Evolutionary conservation across 2,329 filamentous ascomycete genomes (phyloP), one percentile per base, ranked within the genome.

Genomic region (Apiospora pterosperma): DNA sequence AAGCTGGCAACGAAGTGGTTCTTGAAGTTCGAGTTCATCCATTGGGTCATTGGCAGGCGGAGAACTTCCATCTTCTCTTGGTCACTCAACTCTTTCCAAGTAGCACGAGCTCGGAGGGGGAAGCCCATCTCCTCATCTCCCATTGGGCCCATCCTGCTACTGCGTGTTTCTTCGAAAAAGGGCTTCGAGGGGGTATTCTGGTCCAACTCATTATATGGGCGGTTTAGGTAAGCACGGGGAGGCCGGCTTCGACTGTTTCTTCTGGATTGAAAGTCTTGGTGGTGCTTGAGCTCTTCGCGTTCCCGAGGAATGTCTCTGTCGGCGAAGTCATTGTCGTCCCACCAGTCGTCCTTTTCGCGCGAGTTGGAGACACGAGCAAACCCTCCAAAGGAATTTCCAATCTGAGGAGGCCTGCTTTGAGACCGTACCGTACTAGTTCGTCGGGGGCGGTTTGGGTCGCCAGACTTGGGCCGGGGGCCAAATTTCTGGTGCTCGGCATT

Each of bases 11-110:
- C 70, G 64, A 78, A 75, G 73, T 79, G 76, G 70, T 83, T 80
- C 74, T 82, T 83, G 65, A 81, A 68, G 60, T 76, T 69, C 8
- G 78, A 80, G 69, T 82, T 78, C 80, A 82, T 82, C 81, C 80
- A 82, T 36, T 79, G 74, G 3, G 76, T 79, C 72, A 78, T 76
- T 2, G 80, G 81, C 25, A 82, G 72, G 39, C 80, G 76, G 73
- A 82, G 74, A 11, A 82, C 79, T 64, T 81, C 72, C 5, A 73
- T 75, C 70, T 77, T 79, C 68, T 82, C 78, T 62, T 79, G 72
- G 1, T 72, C 69, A 6, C 73, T 78, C 48, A 82, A 67, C 39
- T 74, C 71, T 31, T 76, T 75, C 76, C 80, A 81, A 63, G 80
- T 74, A 21, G 81, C 14, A 34, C 38, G 34, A 34, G 12, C 12